These are phyloP conservation scores for Claviceps sp. DNA, from an alignment of 2,329 filamentous ascomycete genomes.

Conservation along the genomic window DNA sequence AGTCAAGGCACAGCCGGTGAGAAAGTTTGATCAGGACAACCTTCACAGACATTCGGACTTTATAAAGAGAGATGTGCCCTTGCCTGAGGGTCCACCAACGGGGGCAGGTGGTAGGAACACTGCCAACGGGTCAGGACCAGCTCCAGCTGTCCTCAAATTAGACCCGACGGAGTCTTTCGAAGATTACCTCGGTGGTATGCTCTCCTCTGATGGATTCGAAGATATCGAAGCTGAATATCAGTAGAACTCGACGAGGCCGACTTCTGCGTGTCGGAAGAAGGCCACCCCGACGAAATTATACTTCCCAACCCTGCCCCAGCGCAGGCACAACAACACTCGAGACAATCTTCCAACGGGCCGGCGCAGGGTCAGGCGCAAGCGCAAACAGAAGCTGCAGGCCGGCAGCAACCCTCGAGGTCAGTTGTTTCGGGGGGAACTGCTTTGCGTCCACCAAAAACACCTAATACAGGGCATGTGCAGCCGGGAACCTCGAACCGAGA, in stretches of 20 bases:
- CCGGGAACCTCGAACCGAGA: slow-evolving; percentile 5
- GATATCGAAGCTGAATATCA: slow-evolving; percentile 23
- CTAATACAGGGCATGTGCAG: slow-evolving; percentile 15
- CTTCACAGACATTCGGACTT: slow-evolving; percentile 74
- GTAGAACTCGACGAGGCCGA: slow-evolving; percentile 65
- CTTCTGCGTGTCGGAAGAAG: slow-evolving; percentile 55
- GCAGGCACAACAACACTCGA: slow-evolving; percentile 11
- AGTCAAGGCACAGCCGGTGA: slow-evolving; percentile 60
- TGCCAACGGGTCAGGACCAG: neutral
- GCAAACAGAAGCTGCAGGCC: slow-evolving; percentile 6
- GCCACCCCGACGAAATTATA: slow-evolving; percentile 64
- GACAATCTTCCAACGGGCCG: slow-evolving; percentile 8
- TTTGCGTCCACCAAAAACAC: slow-evolving; percentile 20
- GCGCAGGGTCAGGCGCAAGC: slow-evolving; percentile 10
- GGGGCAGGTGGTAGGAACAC: neutral
- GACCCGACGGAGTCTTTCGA: slow-evolving; percentile 34
- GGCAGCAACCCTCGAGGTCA: slow-evolving; percentile 6
- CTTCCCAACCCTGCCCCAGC: slow-evolving; percentile 25
- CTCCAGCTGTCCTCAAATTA: slow-evolving; percentile 13
- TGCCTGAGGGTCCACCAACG: slow-evolving; percentile 9
- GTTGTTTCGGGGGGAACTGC: slow-evolving; percentile 8
- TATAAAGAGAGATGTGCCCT: slow-evolving; percentile 41
- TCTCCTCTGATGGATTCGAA: slow-evolving; percentile 23
- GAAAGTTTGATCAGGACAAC: slow-evolving; percentile 65
- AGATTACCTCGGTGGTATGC: slow-evolving; percentile 35